These are phyloP conservation scores for Alnus glutinosa DNA, from an alignment of 306 rosid species.

Conservation along the genomic window DNA sequence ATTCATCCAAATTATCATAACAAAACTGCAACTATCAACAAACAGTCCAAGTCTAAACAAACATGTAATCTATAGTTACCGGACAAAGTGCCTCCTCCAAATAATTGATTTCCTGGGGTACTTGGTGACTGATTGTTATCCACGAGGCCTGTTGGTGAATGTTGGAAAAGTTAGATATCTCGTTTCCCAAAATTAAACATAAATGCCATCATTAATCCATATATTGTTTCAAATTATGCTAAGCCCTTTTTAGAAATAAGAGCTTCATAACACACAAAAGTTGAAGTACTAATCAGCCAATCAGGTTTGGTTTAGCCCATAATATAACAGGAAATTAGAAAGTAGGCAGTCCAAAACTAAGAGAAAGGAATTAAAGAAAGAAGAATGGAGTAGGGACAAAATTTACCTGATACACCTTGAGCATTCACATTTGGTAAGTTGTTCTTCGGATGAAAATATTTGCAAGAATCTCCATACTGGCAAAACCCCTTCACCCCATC, in stretches of 20 bases:
- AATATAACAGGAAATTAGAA: background rate
- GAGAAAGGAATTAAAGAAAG: background rate
- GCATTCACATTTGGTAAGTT: conserved; percentile 24
- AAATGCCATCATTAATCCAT: background rate
- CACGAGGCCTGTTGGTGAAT: conserved; percentile 22
- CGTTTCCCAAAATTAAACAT: background rate
- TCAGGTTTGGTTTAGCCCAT: background rate
- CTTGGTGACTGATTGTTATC: conserved; percentile 29
- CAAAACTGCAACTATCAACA: background rate
- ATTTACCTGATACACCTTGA: conserved; percentile 32
- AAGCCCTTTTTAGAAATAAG: background rate
- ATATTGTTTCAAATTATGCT: background rate
- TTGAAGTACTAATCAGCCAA: background rate
- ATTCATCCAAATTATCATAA: background rate
- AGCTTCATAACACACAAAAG: background rate
- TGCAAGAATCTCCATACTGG: conserved; percentile 56
- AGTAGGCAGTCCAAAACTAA: too few species aligned
- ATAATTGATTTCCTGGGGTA: conserved; percentile 30
- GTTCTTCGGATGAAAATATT: conserved; percentile 48
- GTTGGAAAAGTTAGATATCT: background rate
- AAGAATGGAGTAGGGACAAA: background rate
- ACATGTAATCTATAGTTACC: conserved; percentile 26
- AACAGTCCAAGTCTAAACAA: conserved; percentile 1
- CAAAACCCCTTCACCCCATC: conserved; percentile 38
- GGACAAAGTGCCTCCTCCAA: conserved; percentile 19